Evolutionary conservation across 495 filamentous ascomycete species (phyloP).

Genomic region (Aspergillus olivimuriae): DNA sequence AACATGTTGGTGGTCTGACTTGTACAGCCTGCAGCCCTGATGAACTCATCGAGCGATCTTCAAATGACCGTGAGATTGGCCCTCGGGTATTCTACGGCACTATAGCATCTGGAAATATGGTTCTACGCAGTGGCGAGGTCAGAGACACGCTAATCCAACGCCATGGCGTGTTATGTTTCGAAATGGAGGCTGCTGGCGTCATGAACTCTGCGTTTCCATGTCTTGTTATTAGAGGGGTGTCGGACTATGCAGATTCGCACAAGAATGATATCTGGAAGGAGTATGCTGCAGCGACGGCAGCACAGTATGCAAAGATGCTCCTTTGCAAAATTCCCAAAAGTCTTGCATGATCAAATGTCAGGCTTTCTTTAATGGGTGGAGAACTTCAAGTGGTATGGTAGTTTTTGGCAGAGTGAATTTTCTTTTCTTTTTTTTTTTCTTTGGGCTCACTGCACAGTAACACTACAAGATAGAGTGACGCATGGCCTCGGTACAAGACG

Average conservation of each 20-base stretch:
- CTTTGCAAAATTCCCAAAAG: too few species aligned
- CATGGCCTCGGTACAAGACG: too few species aligned
- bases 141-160: slow-evolving; percentile 4
- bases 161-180: slow-evolving; percentile 19
- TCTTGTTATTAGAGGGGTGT: slow-evolving; percentile 27
- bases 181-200: slow-evolving; percentile 37
- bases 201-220: slow-evolving; percentile 17
- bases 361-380: too few species aligned
- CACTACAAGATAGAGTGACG: too few species aligned
- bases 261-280: slow-evolving; percentile 24
- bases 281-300: slow-evolving; percentile 22
- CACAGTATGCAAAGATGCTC: slow-evolving; percentile 5
- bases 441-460: too few species aligned
- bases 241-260: slow-evolving; percentile 30
- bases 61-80: not conserved
- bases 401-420: too few species aligned
- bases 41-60: not conserved
- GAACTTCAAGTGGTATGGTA: too few species aligned
- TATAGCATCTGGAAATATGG: slow-evolving; percentile 23
- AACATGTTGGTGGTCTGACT: not conserved
- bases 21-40: not conserved
- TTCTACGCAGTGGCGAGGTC: slow-evolving; percentile 16
- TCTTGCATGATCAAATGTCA: too few species aligned
- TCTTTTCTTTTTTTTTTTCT: too few species aligned
- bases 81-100: slow-evolving; percentile 15